phyloP scores from a whole-genome alignment of 2,329 filamentous ascomycete genomes.

The Alternaria sp. region DNA sequence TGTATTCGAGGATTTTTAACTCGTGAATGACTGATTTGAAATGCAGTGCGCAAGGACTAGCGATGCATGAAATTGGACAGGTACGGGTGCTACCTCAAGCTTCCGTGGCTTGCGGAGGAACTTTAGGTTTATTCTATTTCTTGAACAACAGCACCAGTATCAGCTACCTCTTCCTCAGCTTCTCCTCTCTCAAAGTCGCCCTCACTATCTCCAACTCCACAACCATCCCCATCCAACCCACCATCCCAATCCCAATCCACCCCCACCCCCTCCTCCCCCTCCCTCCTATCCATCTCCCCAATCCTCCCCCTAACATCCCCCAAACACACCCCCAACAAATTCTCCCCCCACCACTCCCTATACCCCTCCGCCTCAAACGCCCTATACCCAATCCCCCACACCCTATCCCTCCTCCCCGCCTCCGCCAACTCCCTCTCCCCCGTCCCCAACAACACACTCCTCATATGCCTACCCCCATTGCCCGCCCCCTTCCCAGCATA shows the following conservation, averaged over 20 bases:
- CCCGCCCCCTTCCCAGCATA: background rate
- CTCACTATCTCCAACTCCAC: fast-evolving
- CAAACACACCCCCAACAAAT: slow-evolving; percentile 67
- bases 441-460: slow-evolving; percentile 40
- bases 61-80: background rate
- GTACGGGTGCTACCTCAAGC: background rate
- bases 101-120: background rate
- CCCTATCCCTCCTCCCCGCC: slow-evolving; percentile 10
- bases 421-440: slow-evolving; percentile 55
- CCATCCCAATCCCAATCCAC: background rate
- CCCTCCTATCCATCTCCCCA: slow-evolving; percentile 22
- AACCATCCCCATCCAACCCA: background rate
- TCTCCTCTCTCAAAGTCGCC: background rate
- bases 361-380: slow-evolving; percentile 33
- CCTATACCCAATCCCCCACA: slow-evolving; percentile 22
- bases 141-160: background rate
- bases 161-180: background rate
- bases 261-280: background rate
- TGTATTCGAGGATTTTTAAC: slow-evolving; percentile 88
- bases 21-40: too few relatives aligned
- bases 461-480: slow-evolving; percentile 5
- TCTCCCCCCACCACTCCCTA: slow-evolving; percentile 64
- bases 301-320: slow-evolving; percentile 63
- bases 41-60: too few relatives aligned
- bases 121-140: background rate